Conservation (phyloP, 768 basidiomycete genomes). For the Suillus subalutaceus region DNA sequence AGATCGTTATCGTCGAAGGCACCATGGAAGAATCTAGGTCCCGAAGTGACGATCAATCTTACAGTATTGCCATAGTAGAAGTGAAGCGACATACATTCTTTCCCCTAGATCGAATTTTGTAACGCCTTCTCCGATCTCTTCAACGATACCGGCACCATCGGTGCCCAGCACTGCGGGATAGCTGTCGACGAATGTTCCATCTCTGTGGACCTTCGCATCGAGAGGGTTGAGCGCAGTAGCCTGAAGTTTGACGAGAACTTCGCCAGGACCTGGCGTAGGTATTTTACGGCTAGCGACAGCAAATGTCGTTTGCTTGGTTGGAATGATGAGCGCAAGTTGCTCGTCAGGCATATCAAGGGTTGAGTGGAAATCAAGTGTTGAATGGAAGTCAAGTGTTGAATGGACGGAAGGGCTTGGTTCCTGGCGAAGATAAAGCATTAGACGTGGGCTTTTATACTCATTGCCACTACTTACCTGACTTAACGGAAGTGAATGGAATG, state of each 20-base stretch:
- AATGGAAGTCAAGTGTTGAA: constrained; percentile 7
- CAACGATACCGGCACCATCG: constrained; percentile 56
- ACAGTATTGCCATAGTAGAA: constrained; percentile 10
- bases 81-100: constrained; percentile 45
- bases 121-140: constrained; percentile 54
- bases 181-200: constrained; percentile 38
- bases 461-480: constrained; percentile 29
- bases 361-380: neutral
- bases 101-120: constrained; percentile 52
- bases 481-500: constrained; percentile 4
- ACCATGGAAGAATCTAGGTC: constrained; percentile 43
- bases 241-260: constrained; percentile 50
- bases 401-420: constrained; percentile 16
- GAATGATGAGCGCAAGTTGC: constrained; percentile 35
- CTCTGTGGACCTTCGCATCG: constrained; percentile 54
- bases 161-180: constrained; percentile 51
- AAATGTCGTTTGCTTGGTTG: constrained; percentile 39
- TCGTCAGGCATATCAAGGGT: constrained; percentile 24
- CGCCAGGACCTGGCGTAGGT: constrained; percentile 47
- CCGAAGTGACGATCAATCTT: constrained; percentile 27
- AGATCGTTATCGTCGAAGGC: constrained; percentile 39
- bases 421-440: constrained; percentile 23
- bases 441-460: constrained; percentile 30
- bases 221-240: constrained; percentile 55
- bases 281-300: constrained; percentile 36